A percentile compares a stretch with the other conserved stretches of the same genome.
These are phyloP conservation scores for Ophiostoma piceae DNA, from an alignment of 2,329 filamentous ascomycete genomes.

Conservation along the genomic window DNA sequence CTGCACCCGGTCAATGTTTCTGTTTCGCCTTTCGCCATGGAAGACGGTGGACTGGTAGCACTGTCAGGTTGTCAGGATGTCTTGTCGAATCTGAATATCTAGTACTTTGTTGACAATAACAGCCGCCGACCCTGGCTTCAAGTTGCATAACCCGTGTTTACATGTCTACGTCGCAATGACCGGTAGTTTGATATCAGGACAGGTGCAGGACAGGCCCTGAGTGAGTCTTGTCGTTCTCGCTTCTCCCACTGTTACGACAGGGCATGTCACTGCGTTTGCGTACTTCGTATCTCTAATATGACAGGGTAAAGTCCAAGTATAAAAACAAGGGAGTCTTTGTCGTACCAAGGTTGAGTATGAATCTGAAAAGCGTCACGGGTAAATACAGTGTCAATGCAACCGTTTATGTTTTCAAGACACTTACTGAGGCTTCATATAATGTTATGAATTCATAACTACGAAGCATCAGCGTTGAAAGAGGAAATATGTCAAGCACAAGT, in stretches of 20 bases:
- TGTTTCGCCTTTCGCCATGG: not conserved
- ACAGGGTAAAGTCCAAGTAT: not conserved
- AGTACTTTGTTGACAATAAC: not conserved
- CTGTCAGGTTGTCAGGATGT: not conserved
- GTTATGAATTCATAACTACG: not conserved
- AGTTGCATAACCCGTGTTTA: not conserved
- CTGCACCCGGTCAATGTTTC: not conserved
- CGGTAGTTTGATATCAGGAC: not conserved
- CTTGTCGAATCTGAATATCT: no score
- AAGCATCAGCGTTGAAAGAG: not conserved
- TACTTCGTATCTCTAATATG: not conserved
- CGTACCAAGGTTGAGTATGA: not conserved
- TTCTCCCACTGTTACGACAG: not conserved
- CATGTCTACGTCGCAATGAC: not conserved
- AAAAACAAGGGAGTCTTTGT: not conserved
- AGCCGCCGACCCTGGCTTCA: not conserved
- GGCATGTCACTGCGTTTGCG: not conserved
- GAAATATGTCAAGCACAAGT: not conserved
- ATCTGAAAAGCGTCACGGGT: not conserved
- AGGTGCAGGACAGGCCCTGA: not conserved
- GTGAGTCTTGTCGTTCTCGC: not conserved
- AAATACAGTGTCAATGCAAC: not conserved
- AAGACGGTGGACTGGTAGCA: not conserved
- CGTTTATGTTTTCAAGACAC: not conserved
- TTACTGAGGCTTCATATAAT: not conserved